Base-by-base conservation (phyloP, 2,329 filamentous ascomycete genomes). In the Trichoderma citrinoviride region DNA sequence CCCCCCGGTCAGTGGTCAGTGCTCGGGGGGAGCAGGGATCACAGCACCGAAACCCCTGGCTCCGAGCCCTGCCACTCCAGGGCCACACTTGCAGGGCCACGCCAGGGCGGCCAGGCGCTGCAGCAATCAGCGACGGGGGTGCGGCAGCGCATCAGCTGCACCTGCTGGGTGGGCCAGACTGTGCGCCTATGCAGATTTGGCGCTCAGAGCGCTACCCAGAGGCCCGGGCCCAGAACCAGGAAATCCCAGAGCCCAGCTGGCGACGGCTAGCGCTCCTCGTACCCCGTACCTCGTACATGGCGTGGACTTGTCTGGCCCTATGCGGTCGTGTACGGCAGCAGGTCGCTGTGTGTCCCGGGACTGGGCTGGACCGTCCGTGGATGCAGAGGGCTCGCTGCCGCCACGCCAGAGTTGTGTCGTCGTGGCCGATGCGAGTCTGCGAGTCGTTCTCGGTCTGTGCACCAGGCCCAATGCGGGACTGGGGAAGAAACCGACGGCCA, bases 141-240 rank as follows among this genome's bases (percentile, higher is more conserved):
- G 58, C 58, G 53, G 54, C 65, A 66, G 65, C 61, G 58, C 58
- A 62, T 60, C 65, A 66, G 65, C 65, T 66, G 61, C 61, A 27
- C 52, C 33, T 37, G 65, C 37, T 52, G 41, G 61, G 65, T 66
- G 65, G 65, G 61, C 44, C 61, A 37, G 29, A 49, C 58, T 66
- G n/a, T 33, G 50, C 21, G 40, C 54, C 33, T 41, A 40, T 41
- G 40, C 47, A 53, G 40, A 53, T 37, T 46, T 62, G 60, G 47
- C 49, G 47, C 49, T 40, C 47, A 62, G 60, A 61, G 46, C 37
- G 37, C 58, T 49, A 56, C 46, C 53, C 44, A 64, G 44, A 58
- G 54, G 33, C 37, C 62, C 33, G 55, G 61, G 33, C 37, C 37
- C 29, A 52, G 63, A 60, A 50, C 55, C 47, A 17, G 27, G 52